phyloP scores from a whole-genome alignment of 1,284 basidiomycete genomes.

The Malassezia cuniculi region DNA sequence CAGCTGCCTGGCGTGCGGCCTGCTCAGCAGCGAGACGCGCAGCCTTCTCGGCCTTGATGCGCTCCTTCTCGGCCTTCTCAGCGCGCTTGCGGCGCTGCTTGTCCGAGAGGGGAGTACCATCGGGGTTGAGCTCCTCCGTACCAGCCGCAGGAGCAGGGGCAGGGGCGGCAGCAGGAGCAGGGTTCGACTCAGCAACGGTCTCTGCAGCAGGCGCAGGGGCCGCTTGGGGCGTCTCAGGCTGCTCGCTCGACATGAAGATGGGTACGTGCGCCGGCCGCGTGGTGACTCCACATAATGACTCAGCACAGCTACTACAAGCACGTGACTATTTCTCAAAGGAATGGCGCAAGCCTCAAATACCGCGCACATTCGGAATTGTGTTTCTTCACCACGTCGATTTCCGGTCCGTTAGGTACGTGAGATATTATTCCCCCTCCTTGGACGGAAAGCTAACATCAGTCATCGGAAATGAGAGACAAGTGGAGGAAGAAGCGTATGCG shows the following conservation, averaged over 20 bases:
- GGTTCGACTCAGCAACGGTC: not conserved
- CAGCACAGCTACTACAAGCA: conserved; percentile 12
- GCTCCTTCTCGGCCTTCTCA: conserved; percentile 73
- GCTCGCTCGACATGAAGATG: conserved; percentile 10
- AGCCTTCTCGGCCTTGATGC: conserved; percentile 60
- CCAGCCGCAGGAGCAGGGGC: not conserved
- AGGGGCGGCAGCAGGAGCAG: not conserved
- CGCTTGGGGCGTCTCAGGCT: conserved; percentile 2
- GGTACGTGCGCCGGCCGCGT: conserved; percentile 5
- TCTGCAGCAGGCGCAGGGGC: conserved; percentile 2
- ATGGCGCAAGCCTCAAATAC: not conserved
- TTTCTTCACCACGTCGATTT: no score
- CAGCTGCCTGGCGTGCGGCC: conserved; percentile 59
- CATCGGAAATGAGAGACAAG: conserved; percentile 33
- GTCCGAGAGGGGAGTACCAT: conserved; percentile 56
- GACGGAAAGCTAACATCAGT: conserved; percentile 7
- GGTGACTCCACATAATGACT: not conserved
- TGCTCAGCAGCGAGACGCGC: conserved; percentile 67
- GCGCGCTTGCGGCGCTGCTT: conserved; percentile 83
- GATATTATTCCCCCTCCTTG: no score
- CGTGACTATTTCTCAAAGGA: conserved; percentile 7
- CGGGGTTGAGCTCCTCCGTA: conserved; percentile 18
- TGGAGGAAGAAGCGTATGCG: conserved; percentile 45
- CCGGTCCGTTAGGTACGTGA: no score
- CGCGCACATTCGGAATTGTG: no score